phyloP scores from a whole-genome alignment of 768 basidiomycete genomes.

The Suillus occidentalis region DNA sequence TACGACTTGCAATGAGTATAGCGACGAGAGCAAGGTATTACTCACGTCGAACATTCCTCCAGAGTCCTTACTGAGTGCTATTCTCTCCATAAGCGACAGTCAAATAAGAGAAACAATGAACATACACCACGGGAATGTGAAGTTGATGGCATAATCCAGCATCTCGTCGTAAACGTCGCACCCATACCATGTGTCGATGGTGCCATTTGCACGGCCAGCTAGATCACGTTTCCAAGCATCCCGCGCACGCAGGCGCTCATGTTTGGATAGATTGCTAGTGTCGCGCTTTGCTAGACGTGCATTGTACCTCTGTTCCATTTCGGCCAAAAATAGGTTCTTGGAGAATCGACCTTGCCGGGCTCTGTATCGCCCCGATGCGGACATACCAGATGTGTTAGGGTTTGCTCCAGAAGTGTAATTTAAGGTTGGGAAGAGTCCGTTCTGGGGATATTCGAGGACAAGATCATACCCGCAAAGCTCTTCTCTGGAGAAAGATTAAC shows the following conservation, averaged over 20 bases:
- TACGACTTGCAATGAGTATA: slow-evolving; percentile 18
- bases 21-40: not conserved
- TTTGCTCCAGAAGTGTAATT: slow-evolving; percentile 18
- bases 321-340: slow-evolving; percentile 20
- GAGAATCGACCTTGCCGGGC: slow-evolving; percentile 15
- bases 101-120: not conserved
- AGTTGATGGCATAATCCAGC: slow-evolving; percentile 72
- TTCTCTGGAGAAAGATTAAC: slow-evolving; percentile 37
- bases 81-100: slow-evolving; percentile 9
- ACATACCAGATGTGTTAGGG: not conserved
- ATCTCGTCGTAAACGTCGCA: slow-evolving; percentile 66
- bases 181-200: slow-evolving; percentile 63
- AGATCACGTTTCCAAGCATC: slow-evolving; percentile 47
- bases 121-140: slow-evolving; percentile 62
- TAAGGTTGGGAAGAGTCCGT: slow-evolving; percentile 44
- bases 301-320: slow-evolving; percentile 23
- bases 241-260: slow-evolving; percentile 25
- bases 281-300: slow-evolving; percentile 23
- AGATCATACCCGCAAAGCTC: slow-evolving; percentile 66
- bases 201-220: slow-evolving; percentile 48
- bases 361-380: slow-evolving; percentile 18
- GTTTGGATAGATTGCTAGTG: slow-evolving; percentile 19
- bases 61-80: slow-evolving; percentile 21
- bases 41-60: slow-evolving; percentile 42
- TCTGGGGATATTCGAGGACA: slow-evolving; percentile 69